A percentile compares a stretch with the other conserved stretches of the same genome.
These are phyloP conservation scores for Neofusicoccum laricinum DNA, from an alignment of 2,329 filamentous ascomycete genomes.

Conservation along the genomic window DNA sequence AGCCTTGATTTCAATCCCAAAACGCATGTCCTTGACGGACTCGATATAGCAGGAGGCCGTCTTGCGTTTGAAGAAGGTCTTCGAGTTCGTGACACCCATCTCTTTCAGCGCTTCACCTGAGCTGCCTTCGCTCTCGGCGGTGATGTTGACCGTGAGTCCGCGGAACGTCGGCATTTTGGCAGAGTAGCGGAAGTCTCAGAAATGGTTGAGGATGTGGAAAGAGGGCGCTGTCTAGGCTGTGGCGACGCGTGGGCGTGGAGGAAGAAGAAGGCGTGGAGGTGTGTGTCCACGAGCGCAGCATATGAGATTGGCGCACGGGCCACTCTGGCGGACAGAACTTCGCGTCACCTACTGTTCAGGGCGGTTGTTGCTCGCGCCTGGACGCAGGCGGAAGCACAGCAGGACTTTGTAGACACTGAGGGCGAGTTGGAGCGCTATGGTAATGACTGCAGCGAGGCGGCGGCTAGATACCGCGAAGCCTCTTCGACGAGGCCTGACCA, in stretches of 20 bases:
- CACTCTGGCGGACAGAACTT: too few species aligned
- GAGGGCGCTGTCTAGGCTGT: not conserved
- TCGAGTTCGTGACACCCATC: not conserved
- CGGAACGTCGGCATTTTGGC: not conserved
- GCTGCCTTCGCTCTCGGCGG: not conserved
- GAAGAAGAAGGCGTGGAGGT: too few species aligned
- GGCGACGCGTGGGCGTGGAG: too few species aligned
- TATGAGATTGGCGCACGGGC: too few species aligned
- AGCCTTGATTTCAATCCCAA: not conserved
- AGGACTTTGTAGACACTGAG: too few species aligned
- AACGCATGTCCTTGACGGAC: not conserved
- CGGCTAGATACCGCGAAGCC: not conserved
- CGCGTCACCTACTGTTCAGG: too few species aligned
- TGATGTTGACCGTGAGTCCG: not conserved
- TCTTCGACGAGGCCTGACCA: too few species aligned
- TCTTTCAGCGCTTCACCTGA: not conserved
- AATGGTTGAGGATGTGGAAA: not conserved
- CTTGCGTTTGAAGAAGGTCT: not conserved
- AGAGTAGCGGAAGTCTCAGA: not conserved
- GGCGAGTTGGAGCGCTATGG: too few species aligned
- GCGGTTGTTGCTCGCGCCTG: too few species aligned
- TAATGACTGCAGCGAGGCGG: too few species aligned
- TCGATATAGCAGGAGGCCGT: not conserved
- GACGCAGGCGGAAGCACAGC: too few species aligned
- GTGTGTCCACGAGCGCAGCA: too few species aligned